phyloP scores from a whole-genome alignment of 73 alveolate genomes.

The Symbiodinium natans region DNA sequence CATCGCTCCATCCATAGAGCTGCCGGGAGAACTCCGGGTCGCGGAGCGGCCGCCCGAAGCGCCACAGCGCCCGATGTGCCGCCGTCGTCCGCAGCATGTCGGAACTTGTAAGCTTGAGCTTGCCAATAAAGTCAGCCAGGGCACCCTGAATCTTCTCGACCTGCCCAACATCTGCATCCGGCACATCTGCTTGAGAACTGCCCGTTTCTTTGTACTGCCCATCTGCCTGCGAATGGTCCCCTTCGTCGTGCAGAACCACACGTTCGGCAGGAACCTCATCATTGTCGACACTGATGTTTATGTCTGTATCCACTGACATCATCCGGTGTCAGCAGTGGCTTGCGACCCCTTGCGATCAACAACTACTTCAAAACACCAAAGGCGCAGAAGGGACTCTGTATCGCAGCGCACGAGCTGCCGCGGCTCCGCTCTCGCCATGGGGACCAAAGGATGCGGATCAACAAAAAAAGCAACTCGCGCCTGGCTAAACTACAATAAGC shows the following conservation, averaged over 20 bases:
- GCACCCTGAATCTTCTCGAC: neutral
- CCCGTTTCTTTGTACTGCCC: neutral
- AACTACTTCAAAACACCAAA: neutral
- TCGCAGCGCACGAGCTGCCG: too few species aligned
- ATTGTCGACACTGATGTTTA: neutral
- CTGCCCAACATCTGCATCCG: neutral
- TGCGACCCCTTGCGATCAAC: neutral
- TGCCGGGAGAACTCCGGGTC: neutral
- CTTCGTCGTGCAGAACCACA: neutral
- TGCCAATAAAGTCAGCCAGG: neutral
- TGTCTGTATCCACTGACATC: neutral
- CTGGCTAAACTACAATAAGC: too few species aligned
- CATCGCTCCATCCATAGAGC: neutral
- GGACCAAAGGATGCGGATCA: too few species aligned
- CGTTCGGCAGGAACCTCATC: neutral
- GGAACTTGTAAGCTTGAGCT: neutral
- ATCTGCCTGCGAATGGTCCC: too few species aligned
- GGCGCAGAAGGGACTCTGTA: too few species aligned
- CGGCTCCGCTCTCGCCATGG: too few species aligned
- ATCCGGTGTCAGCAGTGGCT: neutral
- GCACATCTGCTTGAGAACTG: neutral
- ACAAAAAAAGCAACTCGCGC: too few species aligned
- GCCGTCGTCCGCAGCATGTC: neutral
- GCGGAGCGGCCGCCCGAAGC: neutral
- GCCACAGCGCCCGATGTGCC: conserved; percentile 5